Conservation (phyloP, 2,329 filamentous ascomycete species). For the Metarhizium album region DNA sequence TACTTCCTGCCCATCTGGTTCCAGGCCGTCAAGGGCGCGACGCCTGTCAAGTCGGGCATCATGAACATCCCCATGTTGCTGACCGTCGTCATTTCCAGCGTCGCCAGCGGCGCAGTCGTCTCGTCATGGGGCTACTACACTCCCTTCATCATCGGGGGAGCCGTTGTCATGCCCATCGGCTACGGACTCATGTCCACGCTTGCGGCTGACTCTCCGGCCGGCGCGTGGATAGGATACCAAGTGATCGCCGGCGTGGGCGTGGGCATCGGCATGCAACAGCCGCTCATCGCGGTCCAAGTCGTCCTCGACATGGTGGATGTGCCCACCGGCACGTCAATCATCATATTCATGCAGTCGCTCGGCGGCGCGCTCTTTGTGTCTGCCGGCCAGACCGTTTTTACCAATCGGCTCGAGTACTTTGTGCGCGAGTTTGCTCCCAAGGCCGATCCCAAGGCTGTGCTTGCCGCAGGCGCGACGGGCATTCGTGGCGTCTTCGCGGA, state of each 20-base stretch:
- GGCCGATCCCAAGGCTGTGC: conserved; percentile 21
- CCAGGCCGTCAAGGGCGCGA: conserved; percentile 30
- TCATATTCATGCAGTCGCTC: conserved; percentile 24
- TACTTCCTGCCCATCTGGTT: conserved; percentile 37
- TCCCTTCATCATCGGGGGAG: conserved; percentile 29
- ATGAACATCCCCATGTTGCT: conserved; percentile 30
- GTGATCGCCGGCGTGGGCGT: conserved; percentile 27
- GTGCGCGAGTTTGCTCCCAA: conserved; percentile 24
- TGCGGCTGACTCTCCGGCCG: conserved; percentile 18
- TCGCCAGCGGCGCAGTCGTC: conserved; percentile 19
- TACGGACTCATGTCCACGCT: conserved; percentile 33
- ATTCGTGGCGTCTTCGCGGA: conserved; percentile 19
- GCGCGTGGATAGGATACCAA: conserved; percentile 35
- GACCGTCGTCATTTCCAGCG: conserved; percentile 21
- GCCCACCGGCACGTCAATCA: conserved; percentile 11
- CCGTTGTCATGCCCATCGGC: conserved; percentile 24
- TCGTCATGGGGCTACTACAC: conserved; percentile 32
- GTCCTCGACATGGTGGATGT: conserved; percentile 18
- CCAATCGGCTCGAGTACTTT: conserved; percentile 31
- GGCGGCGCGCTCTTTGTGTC: conserved; percentile 36
- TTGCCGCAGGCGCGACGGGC: conserved; percentile 26
- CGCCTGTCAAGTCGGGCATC: conserved; percentile 28
- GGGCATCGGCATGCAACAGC: conserved; percentile 28
- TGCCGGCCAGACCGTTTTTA: conserved; percentile 38
- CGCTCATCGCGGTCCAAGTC: conserved; percentile 28